These are phyloP conservation scores for Berkeleyomyces basicola DNA, from an alignment of 2,329 filamentous ascomycete genomes.

Conservation along the genomic window DNA sequence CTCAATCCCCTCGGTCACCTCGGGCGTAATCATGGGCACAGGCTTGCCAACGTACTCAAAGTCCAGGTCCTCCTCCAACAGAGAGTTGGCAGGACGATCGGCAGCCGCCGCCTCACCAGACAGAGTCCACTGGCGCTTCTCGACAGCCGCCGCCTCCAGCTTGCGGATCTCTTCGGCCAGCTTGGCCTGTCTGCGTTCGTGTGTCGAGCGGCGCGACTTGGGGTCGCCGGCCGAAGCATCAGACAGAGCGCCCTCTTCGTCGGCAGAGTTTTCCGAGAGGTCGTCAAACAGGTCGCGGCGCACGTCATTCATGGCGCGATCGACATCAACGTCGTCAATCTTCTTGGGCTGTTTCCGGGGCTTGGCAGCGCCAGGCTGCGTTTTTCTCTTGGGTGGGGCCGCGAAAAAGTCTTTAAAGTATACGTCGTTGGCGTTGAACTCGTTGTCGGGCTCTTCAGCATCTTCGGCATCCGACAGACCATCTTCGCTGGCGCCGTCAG, in stretches of 20 bases:
- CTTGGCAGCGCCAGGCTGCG: conserved; percentile 25
- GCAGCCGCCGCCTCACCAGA: conserved; percentile 71
- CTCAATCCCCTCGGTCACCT: conserved; percentile 82
- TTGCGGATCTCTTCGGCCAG: conserved; percentile 80
- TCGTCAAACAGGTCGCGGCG: conserved; percentile 85
- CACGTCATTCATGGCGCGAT: conserved; percentile 72
- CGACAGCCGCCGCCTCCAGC: conserved; percentile 75
- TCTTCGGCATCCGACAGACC: conserved; percentile 30
- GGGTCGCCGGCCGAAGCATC: conserved; percentile 53
- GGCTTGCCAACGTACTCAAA: conserved; percentile 94
- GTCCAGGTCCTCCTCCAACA: conserved; percentile 86
- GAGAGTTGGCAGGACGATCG: conserved; percentile 75
- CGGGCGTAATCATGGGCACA: conserved; percentile 80
- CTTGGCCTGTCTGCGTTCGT: conserved; percentile 75
- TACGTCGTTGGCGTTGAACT: conserved; percentile 66
- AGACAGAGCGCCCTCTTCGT: conserved; percentile 45
- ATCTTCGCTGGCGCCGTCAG: conserved; percentile 51
- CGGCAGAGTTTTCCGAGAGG: conserved; percentile 48
- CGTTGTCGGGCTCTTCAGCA: conserved; percentile 33
- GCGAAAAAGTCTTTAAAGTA: conserved; percentile 91
- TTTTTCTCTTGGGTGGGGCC: conserved; percentile 49
- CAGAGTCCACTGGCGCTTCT: conserved; percentile 81
- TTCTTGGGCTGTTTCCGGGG: conserved; percentile 25
- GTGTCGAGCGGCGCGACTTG: conserved; percentile 60
- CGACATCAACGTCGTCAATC: conserved; percentile 48